Conservation (phyloP, 2,329 filamentous ascomycete genomes). For the Pseudocercospora fuligena region DNA sequence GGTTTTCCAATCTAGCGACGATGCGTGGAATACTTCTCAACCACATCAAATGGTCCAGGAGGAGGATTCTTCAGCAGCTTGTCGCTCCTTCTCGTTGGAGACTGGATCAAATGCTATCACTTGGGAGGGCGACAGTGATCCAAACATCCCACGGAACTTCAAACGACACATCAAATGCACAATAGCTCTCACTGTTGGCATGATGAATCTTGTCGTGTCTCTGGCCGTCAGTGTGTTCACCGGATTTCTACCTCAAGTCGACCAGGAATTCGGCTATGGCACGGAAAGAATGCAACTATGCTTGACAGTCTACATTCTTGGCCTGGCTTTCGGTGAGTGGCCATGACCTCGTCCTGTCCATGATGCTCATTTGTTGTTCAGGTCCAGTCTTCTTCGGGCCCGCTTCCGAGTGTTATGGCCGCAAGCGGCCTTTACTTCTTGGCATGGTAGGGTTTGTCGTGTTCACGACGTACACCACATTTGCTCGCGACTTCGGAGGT, state of each 20-base stretch:
- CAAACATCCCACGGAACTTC: constrained; percentile 22
- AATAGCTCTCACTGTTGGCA: constrained; percentile 14
- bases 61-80: background rate
- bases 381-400: constrained; percentile 63
- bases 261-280: background rate
- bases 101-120: background rate
- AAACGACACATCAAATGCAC: constrained; percentile 2
- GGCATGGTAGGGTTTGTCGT: constrained; percentile 57
- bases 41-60: background rate
- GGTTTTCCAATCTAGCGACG: background rate
- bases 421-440: constrained; percentile 54
- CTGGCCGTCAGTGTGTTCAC: constrained; percentile 23
- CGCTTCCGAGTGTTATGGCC: constrained; percentile 61
- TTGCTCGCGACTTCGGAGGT: constrained; percentile 58
- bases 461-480: constrained; percentile 59
- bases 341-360: background rate
- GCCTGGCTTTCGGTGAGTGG: constrained; percentile 23
- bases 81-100: constrained; percentile 3
- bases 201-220: constrained; percentile 27
- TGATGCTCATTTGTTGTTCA: constrained; percentile 8
- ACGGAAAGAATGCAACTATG: constrained; percentile 6
- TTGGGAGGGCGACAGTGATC: constrained; percentile 16
- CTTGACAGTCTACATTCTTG: constrained; percentile 22
- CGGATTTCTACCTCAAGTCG: constrained; percentile 12
- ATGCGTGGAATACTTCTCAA: background rate